These are phyloP conservation scores for Penicillium paxilli DNA, from an alignment of 495 filamentous ascomycete species.

Conservation along the genomic window DNA sequence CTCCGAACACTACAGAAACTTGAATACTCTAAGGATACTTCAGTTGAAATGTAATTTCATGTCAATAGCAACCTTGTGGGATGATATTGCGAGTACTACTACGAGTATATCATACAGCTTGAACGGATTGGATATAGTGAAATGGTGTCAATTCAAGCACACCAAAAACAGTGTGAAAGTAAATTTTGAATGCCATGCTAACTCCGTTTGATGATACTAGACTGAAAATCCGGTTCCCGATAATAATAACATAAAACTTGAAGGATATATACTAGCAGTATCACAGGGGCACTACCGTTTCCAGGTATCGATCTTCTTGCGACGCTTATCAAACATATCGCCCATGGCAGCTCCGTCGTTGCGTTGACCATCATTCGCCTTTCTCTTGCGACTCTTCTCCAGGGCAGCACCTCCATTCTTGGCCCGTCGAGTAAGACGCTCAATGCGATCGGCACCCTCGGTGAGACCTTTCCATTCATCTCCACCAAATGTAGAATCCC, in stretches of 20 bases:
- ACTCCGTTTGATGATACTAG: conserved; percentile 4
- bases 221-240: background rate
- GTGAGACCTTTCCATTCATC: conserved; percentile 82
- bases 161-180: background rate
- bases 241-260: background rate
- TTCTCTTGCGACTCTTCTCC: conserved; percentile 80
- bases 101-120: too few species aligned
- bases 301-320: conserved; percentile 67
- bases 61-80: too few species aligned
- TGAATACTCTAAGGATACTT: too few species aligned
- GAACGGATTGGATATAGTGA: too few species aligned
- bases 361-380: conserved; percentile 49
- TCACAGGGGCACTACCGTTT: conserved; percentile 32
- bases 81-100: too few species aligned
- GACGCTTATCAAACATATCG: conserved; percentile 69
- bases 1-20: too few species aligned
- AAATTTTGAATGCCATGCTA: conserved; percentile 7
- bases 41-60: too few species aligned
- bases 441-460: conserved; percentile 76
- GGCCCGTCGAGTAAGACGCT: conserved; percentile 62
- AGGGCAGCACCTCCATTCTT: conserved; percentile 56
- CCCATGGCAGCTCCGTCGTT: conserved; percentile 60
- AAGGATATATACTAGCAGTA: background rate
- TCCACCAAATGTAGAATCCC: conserved; percentile 66
- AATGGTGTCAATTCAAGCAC: too few species aligned